Conservation (phyloP, 2,329 filamentous ascomycete genomes). For the Neofusicoccum parvum region DNA sequence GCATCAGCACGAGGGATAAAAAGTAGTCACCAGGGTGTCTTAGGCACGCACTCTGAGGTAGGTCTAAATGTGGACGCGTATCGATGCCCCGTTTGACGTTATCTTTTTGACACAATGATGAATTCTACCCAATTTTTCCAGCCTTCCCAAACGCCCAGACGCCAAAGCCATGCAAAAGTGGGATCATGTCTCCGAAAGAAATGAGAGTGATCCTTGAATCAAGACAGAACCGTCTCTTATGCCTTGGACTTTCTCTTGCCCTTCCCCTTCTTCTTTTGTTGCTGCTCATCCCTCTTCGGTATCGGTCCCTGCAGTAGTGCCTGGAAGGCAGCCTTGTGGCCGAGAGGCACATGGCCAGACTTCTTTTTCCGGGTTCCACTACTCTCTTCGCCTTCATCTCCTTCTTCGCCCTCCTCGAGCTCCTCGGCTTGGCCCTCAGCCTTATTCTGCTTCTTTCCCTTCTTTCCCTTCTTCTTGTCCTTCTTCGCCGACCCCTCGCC, state of each 20-base stretch:
- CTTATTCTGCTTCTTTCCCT: neutral
- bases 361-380: constrained; percentile 12
- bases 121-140: neutral
- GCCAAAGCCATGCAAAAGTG: neutral
- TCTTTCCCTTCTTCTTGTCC: constrained; percentile 2
- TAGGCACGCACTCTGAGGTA: too few species aligned
- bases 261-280: constrained; percentile 12
- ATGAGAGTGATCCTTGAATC: neutral
- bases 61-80: too few species aligned
- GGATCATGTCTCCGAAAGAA: neutral
- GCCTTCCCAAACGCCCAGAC: neutral
- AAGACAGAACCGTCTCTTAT: neutral
- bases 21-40: too few species aligned
- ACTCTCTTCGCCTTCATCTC: neutral
- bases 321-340: constrained; percentile 21
- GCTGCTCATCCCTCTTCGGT: constrained; percentile 5
- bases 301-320: constrained; percentile 22
- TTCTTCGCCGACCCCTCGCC: constrained; percentile 4
- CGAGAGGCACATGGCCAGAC: constrained; percentile 18
- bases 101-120: too few species aligned
- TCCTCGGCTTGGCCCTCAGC: neutral
- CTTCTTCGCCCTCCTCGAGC: neutral
- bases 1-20: too few species aligned
- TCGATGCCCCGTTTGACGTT: too few species aligned
- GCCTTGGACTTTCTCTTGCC: constrained; percentile 13